Evolutionary conservation across 352 stramenopile species (phyloP).

Genomic region (Pythium volutum): DNA sequence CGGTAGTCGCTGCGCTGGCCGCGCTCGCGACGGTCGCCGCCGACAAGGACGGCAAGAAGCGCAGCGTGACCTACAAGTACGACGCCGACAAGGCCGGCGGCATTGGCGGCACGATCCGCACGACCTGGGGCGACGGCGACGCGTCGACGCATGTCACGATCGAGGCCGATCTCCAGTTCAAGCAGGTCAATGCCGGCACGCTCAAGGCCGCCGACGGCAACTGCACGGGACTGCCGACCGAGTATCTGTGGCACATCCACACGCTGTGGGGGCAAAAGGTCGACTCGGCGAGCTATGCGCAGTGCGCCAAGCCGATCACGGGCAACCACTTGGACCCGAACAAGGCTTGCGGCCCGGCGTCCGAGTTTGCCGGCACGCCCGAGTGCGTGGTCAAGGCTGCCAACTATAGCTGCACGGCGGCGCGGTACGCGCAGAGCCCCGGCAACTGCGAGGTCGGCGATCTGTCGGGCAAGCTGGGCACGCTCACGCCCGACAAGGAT

Average conservation of each 20-base stretch:
- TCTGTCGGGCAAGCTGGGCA: slow-evolving; percentile 27
- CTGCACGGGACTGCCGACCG: slow-evolving; percentile 13
- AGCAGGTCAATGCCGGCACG: slow-evolving; percentile 3
- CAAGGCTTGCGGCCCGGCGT: slow-evolving; percentile 22
- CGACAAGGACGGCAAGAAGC: too few relatives aligned
- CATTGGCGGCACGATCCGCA: too few relatives aligned
- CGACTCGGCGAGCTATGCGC: slow-evolving; percentile 10
- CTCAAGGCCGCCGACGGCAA: slow-evolving; percentile 19
- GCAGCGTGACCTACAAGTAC: too few relatives aligned
- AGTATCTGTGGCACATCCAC: slow-evolving; percentile 28
- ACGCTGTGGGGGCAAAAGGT: slow-evolving; percentile 10
- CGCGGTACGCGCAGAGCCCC: slow-evolving; percentile 7
- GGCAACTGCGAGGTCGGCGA: slow-evolving; percentile 23
- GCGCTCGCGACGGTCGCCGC: too few relatives aligned
- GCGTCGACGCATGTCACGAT: too few relatives aligned
- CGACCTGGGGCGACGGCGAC: too few relatives aligned
- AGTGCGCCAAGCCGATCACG: slow-evolving; percentile 14
- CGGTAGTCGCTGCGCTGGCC: too few relatives aligned
- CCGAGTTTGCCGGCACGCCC: slow-evolving; percentile 14
- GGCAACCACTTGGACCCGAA: slow-evolving; percentile 29
- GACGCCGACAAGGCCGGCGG: too few relatives aligned
- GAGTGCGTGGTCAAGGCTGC: slow-evolving; percentile 6
- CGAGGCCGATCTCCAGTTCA: slow-evolving; percentile 22
- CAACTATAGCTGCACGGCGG: slow-evolving; percentile 23
- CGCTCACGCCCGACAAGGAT: slow-evolving; percentile 16